Evolutionary conservation across 176 grass and related monocot species (phyloP).

Genomic region (Rhynchospora tenuis): DNA sequence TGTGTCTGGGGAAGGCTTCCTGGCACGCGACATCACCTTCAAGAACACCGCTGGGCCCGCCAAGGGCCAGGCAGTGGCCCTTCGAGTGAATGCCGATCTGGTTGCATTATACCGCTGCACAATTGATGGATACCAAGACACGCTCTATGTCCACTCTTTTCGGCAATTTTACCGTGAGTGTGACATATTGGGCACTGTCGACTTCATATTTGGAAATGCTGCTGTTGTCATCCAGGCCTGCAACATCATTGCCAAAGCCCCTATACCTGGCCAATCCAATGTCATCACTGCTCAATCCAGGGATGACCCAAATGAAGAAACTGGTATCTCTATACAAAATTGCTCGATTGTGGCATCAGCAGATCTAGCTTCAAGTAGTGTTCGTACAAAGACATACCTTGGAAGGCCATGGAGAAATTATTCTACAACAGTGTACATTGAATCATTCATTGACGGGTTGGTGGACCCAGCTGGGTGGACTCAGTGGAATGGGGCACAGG

Average conservation of each 20-base stretch:
- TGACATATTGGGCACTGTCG: constrained; percentile 61
- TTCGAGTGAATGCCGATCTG: constrained; percentile 57
- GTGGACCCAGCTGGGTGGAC: constrained; percentile 51
- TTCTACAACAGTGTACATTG: constrained; percentile 46
- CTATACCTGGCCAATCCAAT: constrained; percentile 42
- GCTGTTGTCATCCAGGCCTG: constrained; percentile 78
- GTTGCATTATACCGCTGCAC: constrained; percentile 54
- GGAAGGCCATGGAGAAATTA: constrained; percentile 68
- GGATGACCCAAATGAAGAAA: constrained; percentile 52
- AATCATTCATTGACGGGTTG: constrained; percentile 43
- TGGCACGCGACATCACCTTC: constrained; percentile 64
- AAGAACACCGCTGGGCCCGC: constrained; percentile 68
- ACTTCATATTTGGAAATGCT: constrained; percentile 77
- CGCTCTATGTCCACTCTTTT: constrained; percentile 78
- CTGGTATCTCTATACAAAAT: constrained; percentile 56
- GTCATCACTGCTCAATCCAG: constrained; percentile 58
- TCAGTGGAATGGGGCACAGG: constrained; percentile 40
- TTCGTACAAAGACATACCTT: constrained; percentile 42
- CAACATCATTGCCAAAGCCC: constrained; percentile 36
- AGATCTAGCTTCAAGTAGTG: background rate
- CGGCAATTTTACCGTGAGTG: constrained; percentile 90
- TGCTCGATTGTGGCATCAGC: constrained; percentile 43
- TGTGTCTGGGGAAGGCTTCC: constrained; percentile 58
- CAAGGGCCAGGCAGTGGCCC: constrained; percentile 69
- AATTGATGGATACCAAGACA: constrained; percentile 64